phyloP scores from a whole-genome alignment of 768 basidiomycete species.

The Lactarius trivialis region DNA sequence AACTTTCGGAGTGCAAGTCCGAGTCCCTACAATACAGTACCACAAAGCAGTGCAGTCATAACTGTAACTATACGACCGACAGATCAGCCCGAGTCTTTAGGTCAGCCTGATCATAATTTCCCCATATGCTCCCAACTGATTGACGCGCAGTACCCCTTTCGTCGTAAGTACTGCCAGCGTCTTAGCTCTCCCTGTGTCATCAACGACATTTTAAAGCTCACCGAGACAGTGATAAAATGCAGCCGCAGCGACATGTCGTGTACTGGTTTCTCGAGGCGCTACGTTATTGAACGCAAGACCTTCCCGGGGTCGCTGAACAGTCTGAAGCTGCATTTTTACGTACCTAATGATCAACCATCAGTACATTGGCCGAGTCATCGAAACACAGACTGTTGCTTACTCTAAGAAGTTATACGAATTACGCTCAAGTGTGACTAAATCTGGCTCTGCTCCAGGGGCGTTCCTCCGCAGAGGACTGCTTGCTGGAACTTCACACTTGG shows the following conservation, averaged over 20 bases:
- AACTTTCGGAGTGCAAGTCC: conserved; percentile 4
- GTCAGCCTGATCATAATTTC: conserved; percentile 38
- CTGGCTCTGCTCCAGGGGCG: conserved; percentile 47
- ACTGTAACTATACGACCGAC: too few relatives aligned
- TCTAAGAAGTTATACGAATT: conserved; percentile 78
- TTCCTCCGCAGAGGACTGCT: conserved; percentile 26
- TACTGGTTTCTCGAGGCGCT: conserved; percentile 59
- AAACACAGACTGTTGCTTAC: conserved; percentile 36
- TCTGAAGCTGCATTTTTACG: conserved; percentile 65
- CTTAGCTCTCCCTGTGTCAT: background rate
- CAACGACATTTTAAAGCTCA: conserved; percentile 28
- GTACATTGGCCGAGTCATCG: background rate
- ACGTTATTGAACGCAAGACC: conserved; percentile 58
- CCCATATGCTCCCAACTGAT: conserved; percentile 58
- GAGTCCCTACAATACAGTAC: background rate
- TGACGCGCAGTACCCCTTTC: conserved; percentile 58
- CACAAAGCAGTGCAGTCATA: background rate
- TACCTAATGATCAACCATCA: conserved; percentile 43
- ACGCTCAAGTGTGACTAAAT: conserved; percentile 57
- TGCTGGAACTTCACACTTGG: conserved; percentile 26
- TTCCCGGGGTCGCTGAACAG: conserved; percentile 42
- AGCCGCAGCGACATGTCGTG: conserved; percentile 70
- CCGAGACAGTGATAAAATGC: conserved; percentile 85
- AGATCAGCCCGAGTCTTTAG: conserved; percentile 21
- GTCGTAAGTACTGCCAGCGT: conserved; percentile 58